phyloP scores from a whole-genome alignment of 306 rosid species.

The Cajanus cajan region DNA sequence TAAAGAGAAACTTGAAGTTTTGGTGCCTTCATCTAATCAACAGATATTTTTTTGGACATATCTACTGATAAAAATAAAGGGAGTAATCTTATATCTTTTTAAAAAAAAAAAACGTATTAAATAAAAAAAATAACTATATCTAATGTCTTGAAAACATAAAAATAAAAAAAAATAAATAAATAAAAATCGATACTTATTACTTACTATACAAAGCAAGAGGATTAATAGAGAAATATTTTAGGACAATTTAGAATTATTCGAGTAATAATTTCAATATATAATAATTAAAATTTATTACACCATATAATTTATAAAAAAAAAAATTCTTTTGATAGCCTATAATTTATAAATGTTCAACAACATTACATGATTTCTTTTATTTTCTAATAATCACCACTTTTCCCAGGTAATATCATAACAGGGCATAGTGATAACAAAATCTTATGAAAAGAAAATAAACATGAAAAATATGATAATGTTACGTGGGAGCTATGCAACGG shows the following conservation, averaged over 20 bases:
- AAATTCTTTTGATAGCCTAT: too few relatives aligned
- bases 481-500: constrained; percentile 18
- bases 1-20: too few relatives aligned
- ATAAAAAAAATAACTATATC: too few relatives aligned
- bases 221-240: not conserved
- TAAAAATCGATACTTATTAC: too few relatives aligned
- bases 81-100: not conserved
- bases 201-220: not conserved
- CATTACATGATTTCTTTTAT: not conserved
- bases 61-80: too few relatives aligned
- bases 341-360: not conserved
- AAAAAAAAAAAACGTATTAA: too few relatives aligned
- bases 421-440: not conserved
- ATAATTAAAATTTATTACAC: not conserved
- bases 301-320: too few relatives aligned
- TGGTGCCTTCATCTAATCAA: not conserved
- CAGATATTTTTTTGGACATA: too few relatives aligned
- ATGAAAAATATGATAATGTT: not conserved
- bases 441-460: not conserved
- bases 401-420: not conserved
- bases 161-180: too few relatives aligned
- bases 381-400: not conserved
- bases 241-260: not conserved
- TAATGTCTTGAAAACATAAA: too few relatives aligned
- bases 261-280: not conserved